A percentile compares a stretch with the other conserved stretches of the same genome.
These are phyloP conservation scores for Cryptococcus depauperatus DNA, from an alignment of 1,284 basidiomycete genomes.

Conservation along the genomic window DNA sequence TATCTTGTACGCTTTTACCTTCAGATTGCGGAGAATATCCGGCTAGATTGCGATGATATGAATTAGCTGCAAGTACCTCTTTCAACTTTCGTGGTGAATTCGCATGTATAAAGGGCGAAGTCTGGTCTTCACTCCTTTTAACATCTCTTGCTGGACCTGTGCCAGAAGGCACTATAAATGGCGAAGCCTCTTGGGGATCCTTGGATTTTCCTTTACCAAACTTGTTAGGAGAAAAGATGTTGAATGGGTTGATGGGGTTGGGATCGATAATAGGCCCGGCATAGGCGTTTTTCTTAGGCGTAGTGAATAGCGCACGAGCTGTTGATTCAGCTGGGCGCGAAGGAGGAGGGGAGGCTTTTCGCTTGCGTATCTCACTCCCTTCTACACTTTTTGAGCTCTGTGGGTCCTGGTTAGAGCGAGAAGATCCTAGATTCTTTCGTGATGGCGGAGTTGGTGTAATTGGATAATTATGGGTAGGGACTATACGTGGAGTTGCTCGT, in stretches of 20 bases:
- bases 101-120: conserved; percentile 37
- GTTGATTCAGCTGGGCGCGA: conserved; percentile 1
- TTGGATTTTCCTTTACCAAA: background rate
- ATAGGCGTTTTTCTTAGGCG: conserved; percentile 29
- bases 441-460: conserved; percentile 32
- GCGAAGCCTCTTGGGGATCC: too few relatives aligned
- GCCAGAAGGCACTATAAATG: background rate
- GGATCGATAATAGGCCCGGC: conserved; percentile 35
- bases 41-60: conserved; percentile 29
- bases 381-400: too few relatives aligned
- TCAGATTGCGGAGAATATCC: conserved; percentile 28
- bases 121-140: background rate
- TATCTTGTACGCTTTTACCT: conserved; percentile 20
- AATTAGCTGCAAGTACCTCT: conserved; percentile 34
- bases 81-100: conserved; percentile 35
- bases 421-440: too few relatives aligned
- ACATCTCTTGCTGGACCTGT: background rate
- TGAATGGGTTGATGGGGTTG: conserved; percentile 38
- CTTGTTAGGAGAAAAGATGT: conserved; percentile 6
- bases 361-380: conserved; percentile 3
- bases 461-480: conserved; percentile 18
- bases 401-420: too few relatives aligned
- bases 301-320: conserved; percentile 14
- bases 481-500: conserved; percentile 16
- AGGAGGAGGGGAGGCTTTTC: conserved; percentile 6